A percentile compares a stretch with the other conserved stretches of the same genome.
These are phyloP conservation scores for Coemansia sp. DNA, from an alignment of 192 early-diverging fungal genomes.

Conservation along the genomic window DNA sequence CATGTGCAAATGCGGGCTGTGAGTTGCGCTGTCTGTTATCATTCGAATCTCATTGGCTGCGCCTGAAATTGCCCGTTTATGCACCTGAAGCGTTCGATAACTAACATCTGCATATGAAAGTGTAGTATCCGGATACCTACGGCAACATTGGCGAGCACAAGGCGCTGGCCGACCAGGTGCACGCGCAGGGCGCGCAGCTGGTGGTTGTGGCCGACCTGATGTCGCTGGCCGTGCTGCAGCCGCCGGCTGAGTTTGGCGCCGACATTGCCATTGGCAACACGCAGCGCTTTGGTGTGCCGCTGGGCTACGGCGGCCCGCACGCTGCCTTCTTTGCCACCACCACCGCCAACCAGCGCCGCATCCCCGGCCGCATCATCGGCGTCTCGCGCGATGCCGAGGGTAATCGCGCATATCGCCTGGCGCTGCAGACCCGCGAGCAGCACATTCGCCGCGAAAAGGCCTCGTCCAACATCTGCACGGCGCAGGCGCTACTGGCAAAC, in stretches of 20 bases:
- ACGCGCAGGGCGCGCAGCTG: conserved; percentile 77
- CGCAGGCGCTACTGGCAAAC: conserved; percentile 98
- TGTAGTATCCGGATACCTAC: conserved; percentile 89
- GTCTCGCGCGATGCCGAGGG: conserved; percentile 90
- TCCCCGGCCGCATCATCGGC: conserved; percentile 95
- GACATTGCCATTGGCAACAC: conserved; percentile 98
- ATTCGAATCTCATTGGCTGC: conserved; percentile 1
- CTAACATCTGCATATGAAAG: background rate
- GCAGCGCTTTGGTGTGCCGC: conserved; percentile 97
- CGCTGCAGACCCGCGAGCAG: conserved; percentile 97
- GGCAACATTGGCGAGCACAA: conserved; percentile 84
- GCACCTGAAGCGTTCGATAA: too few species aligned
- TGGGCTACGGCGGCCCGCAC: conserved; percentile 98
- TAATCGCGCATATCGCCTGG: conserved; percentile 85
- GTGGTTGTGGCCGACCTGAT: conserved; percentile 92
- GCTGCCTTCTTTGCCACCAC: conserved; percentile 97
- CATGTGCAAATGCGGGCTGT: conserved; percentile 1
- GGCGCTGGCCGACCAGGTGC: conserved; percentile 71
- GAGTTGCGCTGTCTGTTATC: background rate
- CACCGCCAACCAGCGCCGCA: conserved; percentile 87
- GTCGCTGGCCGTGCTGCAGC: conserved; percentile 82
- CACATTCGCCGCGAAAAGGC: conserved; percentile 99
- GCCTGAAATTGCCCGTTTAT: too few species aligned
- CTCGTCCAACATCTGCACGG: conserved; percentile 98
- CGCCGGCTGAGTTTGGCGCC: conserved; percentile 94